A percentile compares a stretch with the other conserved stretches of the same genome.
These are phyloP conservation scores for Cordyceps javanica DNA, from an alignment of 2,329 filamentous ascomycete genomes.

Conservation along the genomic window DNA sequence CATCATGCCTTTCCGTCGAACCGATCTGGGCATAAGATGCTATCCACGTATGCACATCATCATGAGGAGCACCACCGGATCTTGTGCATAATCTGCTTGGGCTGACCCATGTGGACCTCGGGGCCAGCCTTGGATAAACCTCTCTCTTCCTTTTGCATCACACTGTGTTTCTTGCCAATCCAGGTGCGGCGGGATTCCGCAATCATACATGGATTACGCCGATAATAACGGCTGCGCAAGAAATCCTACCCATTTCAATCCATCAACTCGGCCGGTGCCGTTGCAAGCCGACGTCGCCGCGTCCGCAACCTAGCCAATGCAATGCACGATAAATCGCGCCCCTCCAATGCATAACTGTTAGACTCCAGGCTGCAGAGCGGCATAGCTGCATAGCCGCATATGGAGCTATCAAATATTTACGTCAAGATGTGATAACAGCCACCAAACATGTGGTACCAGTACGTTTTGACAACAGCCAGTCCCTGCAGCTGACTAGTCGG, in stretches of 20 bases:
- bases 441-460: conserved; percentile 1
- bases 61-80: conserved; percentile 4
- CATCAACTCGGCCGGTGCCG: conserved; percentile 7
- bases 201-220: not conserved
- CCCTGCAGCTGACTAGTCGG: conserved; percentile 8
- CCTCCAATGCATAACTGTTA: not conserved
- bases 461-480: not conserved
- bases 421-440: not conserved
- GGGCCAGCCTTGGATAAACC: not conserved
- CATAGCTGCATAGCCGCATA: not conserved
- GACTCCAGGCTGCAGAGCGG: not conserved
- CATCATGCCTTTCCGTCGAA: not conserved
- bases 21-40: conserved; percentile 10
- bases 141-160: not conserved
- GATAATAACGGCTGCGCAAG: not conserved
- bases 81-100: conserved; percentile 7
- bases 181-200: conserved; percentile 1
- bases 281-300: conserved; percentile 1
- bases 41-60: conserved; percentile 8
- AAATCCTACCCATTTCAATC: not conserved
- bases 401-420: not conserved
- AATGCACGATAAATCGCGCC: conserved; percentile 10
- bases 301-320: not conserved
- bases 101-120: conserved; percentile 8
- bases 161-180: not conserved